Evolutionary conservation across 2,329 filamentous ascomycete species (phyloP).

Genomic region (Fusarium goolgardi): DNA sequence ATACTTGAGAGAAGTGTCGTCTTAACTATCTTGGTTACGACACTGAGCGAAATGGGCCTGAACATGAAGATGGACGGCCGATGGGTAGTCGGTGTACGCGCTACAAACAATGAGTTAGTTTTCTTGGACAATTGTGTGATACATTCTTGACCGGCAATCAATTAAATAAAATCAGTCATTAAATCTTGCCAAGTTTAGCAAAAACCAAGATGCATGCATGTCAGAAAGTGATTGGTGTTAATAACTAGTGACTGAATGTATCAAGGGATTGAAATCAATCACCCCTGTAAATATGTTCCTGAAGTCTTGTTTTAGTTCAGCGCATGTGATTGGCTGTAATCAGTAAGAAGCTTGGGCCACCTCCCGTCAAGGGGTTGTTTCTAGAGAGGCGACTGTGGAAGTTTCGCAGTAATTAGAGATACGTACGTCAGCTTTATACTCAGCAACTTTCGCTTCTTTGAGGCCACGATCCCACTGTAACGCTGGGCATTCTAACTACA

Average conservation of each 20-base stretch:
- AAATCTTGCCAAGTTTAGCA: not conserved
- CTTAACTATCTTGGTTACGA: not conserved
- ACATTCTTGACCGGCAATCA: not conserved
- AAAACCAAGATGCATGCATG: too few relatives aligned
- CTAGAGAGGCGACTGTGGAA: conserved; percentile 49
- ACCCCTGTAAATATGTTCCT: not conserved
- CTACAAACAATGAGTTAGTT: not conserved
- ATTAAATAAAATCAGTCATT: not conserved
- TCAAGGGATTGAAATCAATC: not conserved
- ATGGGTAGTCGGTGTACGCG: too few relatives aligned
- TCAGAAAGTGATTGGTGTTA: not conserved
- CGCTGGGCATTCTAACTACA: not conserved
- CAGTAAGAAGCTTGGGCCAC: conserved; percentile 44
- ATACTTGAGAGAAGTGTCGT: not conserved
- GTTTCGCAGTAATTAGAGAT: conserved; percentile 43
- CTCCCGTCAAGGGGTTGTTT: conserved; percentile 38
- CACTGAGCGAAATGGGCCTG: not conserved
- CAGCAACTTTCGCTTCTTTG: conserved; percentile 23
- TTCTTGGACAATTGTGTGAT: not conserved
- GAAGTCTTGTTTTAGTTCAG: conserved; percentile 1
- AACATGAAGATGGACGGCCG: too few relatives aligned
- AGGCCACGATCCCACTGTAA: conserved; percentile 9
- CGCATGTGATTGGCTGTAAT: conserved; percentile 40
- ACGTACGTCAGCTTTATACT: conserved; percentile 47
- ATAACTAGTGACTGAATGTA: not conserved